Evolutionary conservation across 441 rosid genomes (phyloP), one percentile per base, ranked within the genome.

Genomic region (Brassica balearica): DNA sequence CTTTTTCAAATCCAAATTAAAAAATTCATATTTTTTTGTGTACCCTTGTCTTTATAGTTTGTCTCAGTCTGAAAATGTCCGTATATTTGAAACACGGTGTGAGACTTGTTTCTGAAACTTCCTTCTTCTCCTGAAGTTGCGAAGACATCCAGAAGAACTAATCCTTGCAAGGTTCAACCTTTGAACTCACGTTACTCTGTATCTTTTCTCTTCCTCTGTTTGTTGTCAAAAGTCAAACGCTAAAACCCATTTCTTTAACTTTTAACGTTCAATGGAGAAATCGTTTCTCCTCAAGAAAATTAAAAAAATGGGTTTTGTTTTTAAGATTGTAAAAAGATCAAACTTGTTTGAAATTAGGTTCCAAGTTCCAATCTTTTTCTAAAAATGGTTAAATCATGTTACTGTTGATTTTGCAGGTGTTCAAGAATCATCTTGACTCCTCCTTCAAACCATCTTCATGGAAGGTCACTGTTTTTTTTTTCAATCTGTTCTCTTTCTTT

Each of bases 71-170:
- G 27, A 76, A 78, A 72, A 78, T 53, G 81, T 78, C 81, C 77
- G 77, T 77, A 43, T 77, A 77, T 65, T 56, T 78, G 63, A 78
- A 72, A 78, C 77, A 78, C 63, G 66, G 55, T n/a, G 68, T 41
- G 27, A 60, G 23, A 29, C 66, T 68, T 38, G 17, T 65, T 41
- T 12, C 9, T 2, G 3, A 36, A 64, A 56, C 0, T 15, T 53
- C 58, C 6, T 17, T 15, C 34, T 68, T 43, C 79, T 69, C 19
- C 0, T 20, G 17, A 48, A 61, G n/a, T 8, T 22, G 38, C 2
- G 0, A 64, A 72, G 43, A 14, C 20, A 20, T 19, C 11, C 15
- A 38, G 8, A 68, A 68, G 14, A 61, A 61, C 41, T 48, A 32
- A 48, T 14, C 43, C 5, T 60, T 34, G 3, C 41, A 0, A 72